A percentile compares a stretch with the other conserved stretches of the same genome.
phyloP scores from a whole-genome alignment of 148 eudicot genomes.

The Cornus kousa region DNA sequence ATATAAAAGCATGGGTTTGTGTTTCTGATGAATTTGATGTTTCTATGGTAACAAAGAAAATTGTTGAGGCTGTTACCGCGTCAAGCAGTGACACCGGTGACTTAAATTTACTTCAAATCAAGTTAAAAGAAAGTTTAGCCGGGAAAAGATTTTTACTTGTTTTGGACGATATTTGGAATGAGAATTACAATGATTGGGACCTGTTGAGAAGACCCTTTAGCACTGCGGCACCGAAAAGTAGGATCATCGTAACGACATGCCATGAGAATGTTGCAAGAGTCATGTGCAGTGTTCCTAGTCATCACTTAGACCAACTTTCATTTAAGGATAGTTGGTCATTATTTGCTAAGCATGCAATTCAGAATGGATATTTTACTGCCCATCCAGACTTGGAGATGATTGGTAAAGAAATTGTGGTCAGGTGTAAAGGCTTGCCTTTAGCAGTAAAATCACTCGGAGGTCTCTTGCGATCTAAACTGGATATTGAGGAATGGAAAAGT shows the following conservation, averaged over 20 bases:
- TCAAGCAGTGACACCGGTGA: not conserved
- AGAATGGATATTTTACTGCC: too few species aligned
- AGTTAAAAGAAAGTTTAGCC: not conserved
- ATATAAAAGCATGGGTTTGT: constrained; percentile 17
- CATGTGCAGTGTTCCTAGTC: constrained; percentile 13
- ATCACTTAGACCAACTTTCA: not conserved
- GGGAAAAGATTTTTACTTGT: constrained; percentile 19
- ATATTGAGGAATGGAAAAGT: constrained; percentile 7
- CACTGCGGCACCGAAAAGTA: constrained; percentile 18
- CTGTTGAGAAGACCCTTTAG: not conserved
- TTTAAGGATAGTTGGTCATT: not conserved
- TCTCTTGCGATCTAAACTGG: constrained; percentile 9
- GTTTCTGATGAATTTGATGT: constrained; percentile 1
- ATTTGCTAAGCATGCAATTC: not conserved
- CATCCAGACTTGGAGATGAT: not conserved
- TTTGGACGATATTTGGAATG: constrained; percentile 25
- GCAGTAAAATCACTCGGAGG: constrained; percentile 26
- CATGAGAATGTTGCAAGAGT: not conserved
- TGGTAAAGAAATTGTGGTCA: constrained; percentile 16
- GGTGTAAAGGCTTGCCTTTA: constrained; percentile 26
- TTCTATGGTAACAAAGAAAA: not conserved
- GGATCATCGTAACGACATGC: constrained; percentile 23
- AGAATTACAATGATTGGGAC: not conserved
- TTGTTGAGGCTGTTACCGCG: not conserved
- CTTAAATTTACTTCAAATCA: not conserved